A percentile compares a stretch with the other conserved stretches of the same genome.
phyloP scores from a whole-genome alignment of 2,329 filamentous ascomycete genomes.

The Exophiala spinifera region DNA sequence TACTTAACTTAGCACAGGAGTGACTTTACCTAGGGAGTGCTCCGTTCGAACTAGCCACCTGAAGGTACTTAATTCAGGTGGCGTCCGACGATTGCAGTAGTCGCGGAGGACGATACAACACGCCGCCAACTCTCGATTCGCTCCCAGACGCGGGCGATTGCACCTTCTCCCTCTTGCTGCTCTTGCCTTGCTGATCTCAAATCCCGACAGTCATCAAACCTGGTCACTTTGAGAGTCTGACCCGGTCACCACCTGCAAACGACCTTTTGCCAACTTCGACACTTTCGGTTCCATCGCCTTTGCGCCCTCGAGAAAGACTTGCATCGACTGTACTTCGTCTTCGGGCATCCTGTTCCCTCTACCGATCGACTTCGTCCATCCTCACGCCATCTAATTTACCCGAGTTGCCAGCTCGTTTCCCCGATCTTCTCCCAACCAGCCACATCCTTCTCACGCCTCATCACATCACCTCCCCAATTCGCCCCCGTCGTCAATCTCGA shows the following conservation, averaged over 20 bases:
- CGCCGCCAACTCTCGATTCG: no score
- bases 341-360: constrained; percentile 6
- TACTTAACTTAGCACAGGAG: no score
- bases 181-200: constrained; percentile 11
- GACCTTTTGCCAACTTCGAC: constrained; percentile 9
- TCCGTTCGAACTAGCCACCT: no score
- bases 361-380: constrained; percentile 4
- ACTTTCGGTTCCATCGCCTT: constrained; percentile 5
- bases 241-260: constrained; percentile 1
- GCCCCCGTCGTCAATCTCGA: constrained; percentile 1
- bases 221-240: background rate
- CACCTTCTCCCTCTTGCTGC: background rate
- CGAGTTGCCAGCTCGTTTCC: background rate
- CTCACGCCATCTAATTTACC: constrained; percentile 2
- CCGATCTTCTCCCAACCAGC: constrained; percentile 3
- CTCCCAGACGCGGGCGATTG: no score
- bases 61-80: no score
- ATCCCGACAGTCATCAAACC: background rate
- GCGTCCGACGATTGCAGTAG: no score
- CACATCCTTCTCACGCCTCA: constrained; percentile 5
- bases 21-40: no score
- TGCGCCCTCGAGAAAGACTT: constrained; percentile 5
- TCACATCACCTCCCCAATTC: background rate
- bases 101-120: no score
- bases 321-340: constrained; percentile 11